Percentiles rank a stretch among this genome's conserved stretches.
Conservation (phyloP, 768 basidiomycete species). For the Bullera alba region DNA sequence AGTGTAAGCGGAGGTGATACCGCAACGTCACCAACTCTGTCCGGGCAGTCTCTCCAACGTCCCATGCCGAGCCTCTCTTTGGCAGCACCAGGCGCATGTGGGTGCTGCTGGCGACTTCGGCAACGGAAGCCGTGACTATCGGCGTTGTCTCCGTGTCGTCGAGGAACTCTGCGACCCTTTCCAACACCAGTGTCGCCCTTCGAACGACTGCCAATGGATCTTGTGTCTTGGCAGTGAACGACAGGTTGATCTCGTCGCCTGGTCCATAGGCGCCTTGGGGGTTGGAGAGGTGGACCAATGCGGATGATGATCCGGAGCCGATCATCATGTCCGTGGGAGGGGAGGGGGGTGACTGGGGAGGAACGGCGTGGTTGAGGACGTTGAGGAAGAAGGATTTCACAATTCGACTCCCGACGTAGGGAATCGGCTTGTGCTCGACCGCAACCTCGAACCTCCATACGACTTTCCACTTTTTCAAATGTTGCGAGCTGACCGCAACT, state of each 20-base stretch:
- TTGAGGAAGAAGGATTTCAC: constrained; percentile 26
- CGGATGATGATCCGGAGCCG: constrained; percentile 9
- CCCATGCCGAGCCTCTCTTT: constrained; percentile 27
- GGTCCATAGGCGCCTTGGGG: constrained; percentile 34
- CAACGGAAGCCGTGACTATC: not conserved
- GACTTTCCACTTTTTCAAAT: constrained; percentile 24
- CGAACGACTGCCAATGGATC: constrained; percentile 17
- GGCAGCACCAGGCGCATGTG: constrained; percentile 17
- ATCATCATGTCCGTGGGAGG: constrained; percentile 22
- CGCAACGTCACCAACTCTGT: constrained; percentile 19
- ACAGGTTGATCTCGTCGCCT: constrained; percentile 20
- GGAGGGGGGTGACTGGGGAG: constrained; percentile 23
- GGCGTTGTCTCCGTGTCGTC: not conserved
- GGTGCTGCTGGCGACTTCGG: constrained; percentile 4
- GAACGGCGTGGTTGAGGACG: constrained; percentile 19
- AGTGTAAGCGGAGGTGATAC: constrained; percentile 18
- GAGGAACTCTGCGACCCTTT: constrained; percentile 9
- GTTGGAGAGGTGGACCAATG: constrained; percentile 17
- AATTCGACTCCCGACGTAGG: constrained; percentile 28
- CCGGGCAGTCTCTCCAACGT: constrained; percentile 28
- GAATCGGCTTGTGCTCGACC: constrained; percentile 35
- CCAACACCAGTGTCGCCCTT: constrained; percentile 22
- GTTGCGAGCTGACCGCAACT: constrained; percentile 15
- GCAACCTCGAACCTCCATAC: constrained; percentile 30
- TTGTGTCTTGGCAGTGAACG: constrained; percentile 24